A percentile compares a stretch with the other conserved stretches of the same genome.
Evolutionary conservation across 2,329 filamentous ascomycete species (phyloP).

Genomic region (Alternaria burnsii): DNA sequence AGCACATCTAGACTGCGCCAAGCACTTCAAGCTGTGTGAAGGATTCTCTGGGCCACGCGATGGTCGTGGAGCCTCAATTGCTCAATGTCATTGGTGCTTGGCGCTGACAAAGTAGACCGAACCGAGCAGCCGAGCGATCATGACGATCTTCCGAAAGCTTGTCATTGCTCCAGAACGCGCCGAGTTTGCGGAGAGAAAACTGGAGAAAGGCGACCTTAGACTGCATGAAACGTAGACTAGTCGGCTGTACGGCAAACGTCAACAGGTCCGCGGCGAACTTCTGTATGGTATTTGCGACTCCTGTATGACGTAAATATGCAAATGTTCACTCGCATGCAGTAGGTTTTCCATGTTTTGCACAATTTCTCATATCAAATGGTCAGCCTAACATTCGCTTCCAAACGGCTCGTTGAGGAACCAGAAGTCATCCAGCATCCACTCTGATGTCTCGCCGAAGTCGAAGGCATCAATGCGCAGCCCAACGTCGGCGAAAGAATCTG

Average conservation of each 20-base stretch:
- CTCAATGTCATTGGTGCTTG: neutral
- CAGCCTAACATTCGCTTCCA: neutral
- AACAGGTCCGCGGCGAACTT: neutral
- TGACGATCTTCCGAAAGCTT: conserved; percentile 3
- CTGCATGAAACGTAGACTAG: neutral
- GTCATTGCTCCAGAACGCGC: neutral
- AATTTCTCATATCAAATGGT: neutral
- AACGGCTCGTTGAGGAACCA: conserved; percentile 25
- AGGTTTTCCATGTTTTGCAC: neutral
- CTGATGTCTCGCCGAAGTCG: conserved; percentile 15
- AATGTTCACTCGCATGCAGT: too few species aligned
- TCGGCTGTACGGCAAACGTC: neutral
- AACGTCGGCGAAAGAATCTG: conserved; percentile 9
- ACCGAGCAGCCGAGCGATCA: conserved; percentile 5
- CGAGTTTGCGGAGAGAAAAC: conserved; percentile 1
- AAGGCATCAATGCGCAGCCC: conserved; percentile 21
- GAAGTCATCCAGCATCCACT: conserved; percentile 33
- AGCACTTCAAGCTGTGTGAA: neutral
- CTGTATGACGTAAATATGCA: neutral
- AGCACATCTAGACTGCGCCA: conserved; percentile 5
- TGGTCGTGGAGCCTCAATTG: neutral
- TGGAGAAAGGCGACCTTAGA: neutral
- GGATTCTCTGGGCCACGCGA: neutral
- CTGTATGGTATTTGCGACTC: neutral
- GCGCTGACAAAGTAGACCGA: neutral